A percentile compares a stretch with the other conserved stretches of the same genome.
phyloP scores from a whole-genome alignment of 441 rosid species.

The Populus hybrid region DNA sequence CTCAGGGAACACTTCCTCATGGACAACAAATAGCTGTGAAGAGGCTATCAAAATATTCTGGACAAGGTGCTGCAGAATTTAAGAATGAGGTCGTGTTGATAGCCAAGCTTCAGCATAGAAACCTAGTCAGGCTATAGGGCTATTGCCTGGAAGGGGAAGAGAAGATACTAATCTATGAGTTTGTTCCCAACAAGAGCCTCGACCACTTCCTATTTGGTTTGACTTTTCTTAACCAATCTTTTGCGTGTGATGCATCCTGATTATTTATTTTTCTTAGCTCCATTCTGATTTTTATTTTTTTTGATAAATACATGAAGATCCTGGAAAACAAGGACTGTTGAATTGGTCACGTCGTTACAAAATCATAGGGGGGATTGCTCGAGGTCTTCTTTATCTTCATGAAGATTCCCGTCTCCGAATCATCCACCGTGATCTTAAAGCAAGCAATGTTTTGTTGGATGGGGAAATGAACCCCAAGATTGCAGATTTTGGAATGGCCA shows the following conservation, averaged over 20 bases:
- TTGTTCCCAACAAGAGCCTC: slow-evolving; percentile 37
- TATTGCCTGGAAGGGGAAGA: slow-evolving; percentile 34
- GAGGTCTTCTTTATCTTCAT: slow-evolving; percentile 24
- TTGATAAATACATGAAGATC: slow-evolving; percentile 9
- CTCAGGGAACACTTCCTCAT: slow-evolving; percentile 30
- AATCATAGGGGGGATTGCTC: slow-evolving; percentile 26
- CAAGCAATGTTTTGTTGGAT: slow-evolving; percentile 18
- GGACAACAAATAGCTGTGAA: slow-evolving; percentile 42
- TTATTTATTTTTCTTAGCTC: too few relatives aligned
- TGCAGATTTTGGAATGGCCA: slow-evolving; percentile 26
- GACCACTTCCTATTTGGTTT: slow-evolving; percentile 34
- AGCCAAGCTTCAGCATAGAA: slow-evolving; percentile 36
- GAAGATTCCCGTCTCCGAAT: slow-evolving; percentile 14
- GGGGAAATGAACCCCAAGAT: slow-evolving; percentile 18
- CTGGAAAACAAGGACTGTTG: not conserved
- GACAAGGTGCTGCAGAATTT: slow-evolving; percentile 35
- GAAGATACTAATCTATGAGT: slow-evolving; percentile 37
- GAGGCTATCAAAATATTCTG: slow-evolving; percentile 26
- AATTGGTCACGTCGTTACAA: slow-evolving; percentile 21
- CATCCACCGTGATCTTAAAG: slow-evolving; percentile 20
- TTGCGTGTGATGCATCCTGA: too few relatives aligned
- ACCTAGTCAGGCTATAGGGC: slow-evolving; percentile 39
- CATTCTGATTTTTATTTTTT: not conserved
- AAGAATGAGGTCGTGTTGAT: slow-evolving; percentile 33
- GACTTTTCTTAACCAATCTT: not conserved